Evolutionary conservation across 768 basidiomycete species (phyloP).

Genomic region (Leucocoprinus leucothites): DNA sequence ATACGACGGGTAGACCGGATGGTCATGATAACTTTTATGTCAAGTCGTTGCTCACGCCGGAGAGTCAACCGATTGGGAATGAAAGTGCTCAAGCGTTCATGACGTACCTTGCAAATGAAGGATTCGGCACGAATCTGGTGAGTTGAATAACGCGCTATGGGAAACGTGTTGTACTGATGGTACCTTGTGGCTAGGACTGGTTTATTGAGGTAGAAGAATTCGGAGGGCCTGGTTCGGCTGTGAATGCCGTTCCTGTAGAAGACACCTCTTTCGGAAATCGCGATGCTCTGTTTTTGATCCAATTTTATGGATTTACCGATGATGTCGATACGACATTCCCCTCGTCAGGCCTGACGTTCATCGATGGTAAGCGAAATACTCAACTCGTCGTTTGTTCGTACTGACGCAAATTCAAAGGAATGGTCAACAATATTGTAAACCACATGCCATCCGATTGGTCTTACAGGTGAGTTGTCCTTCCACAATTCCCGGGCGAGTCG

Average conservation of each 20-base stretch:
- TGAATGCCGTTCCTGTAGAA: conserved; percentile 36
- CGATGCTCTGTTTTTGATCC: conserved; percentile 41
- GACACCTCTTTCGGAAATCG: conserved; percentile 46
- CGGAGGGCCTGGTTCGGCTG: conserved; percentile 42
- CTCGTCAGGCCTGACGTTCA: conserved; percentile 37
- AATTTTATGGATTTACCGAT: conserved; percentile 45
- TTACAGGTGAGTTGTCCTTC: background rate
- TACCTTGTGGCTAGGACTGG: conserved; percentile 20
- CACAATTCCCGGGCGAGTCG: too few relatives aligned
- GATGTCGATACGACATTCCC: conserved; percentile 39
- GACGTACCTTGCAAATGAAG: conserved; percentile 13
- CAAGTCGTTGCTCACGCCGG: conserved; percentile 16
- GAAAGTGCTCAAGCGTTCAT: background rate
- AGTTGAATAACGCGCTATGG: background rate
- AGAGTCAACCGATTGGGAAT: conserved; percentile 14
- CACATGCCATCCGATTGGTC: conserved; percentile 4
- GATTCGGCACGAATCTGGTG: background rate
- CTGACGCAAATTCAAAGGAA: conserved; percentile 19
- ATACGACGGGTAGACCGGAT: conserved; percentile 14
- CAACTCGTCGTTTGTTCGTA: too few relatives aligned
- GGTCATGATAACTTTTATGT: conserved; percentile 16
- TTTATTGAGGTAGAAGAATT: conserved; percentile 39
- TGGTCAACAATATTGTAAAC: conserved; percentile 20
- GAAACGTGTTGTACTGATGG: background rate
- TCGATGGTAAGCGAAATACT: conserved; percentile 32